Percentiles rank a stretch among this genome's conserved stretches.
Evolutionary conservation across 768 basidiomycete genomes (phyloP).

Genomic region (Rhodosporidiobolus sp.): DNA sequence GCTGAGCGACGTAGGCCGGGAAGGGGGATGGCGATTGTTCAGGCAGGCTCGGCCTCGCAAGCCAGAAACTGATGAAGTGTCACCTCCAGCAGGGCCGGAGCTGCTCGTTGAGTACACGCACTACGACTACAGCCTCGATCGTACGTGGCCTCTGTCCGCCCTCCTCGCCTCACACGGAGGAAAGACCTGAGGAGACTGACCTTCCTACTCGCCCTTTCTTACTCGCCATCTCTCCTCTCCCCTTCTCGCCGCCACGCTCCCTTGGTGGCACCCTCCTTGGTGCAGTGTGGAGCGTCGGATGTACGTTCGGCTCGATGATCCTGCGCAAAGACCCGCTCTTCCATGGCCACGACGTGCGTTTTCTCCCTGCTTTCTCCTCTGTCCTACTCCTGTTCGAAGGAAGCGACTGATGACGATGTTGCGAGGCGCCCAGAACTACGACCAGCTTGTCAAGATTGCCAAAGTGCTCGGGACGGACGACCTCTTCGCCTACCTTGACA

Average conservation of each 20-base stretch:
- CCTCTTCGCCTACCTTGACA: constrained; percentile 45
- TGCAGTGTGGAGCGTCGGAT: constrained; percentile 96
- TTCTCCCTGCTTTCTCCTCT: not conserved
- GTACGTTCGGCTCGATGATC: constrained; percentile 99
- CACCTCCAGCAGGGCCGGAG: constrained; percentile 4
- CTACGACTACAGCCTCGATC: constrained; percentile 39
- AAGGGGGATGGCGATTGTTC: not conserved
- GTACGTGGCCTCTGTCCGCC: not conserved
- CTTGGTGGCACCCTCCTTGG: no score
- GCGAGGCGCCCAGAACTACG: constrained; percentile 7
- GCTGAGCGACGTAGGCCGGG: no score
- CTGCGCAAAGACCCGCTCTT: constrained; percentile 99
- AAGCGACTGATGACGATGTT: no score
- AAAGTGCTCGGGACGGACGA: constrained; percentile 40
- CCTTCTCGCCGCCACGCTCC: no score
- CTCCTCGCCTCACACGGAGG: no score
- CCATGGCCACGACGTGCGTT: constrained; percentile 76
- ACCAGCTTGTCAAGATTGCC: constrained; percentile 43
- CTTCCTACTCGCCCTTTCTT: not conserved
- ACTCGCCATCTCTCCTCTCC: no score
- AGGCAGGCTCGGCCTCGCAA: not conserved
- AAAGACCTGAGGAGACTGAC: not conserved
- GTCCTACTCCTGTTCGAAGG: not conserved
- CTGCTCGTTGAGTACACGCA: constrained; percentile 31
- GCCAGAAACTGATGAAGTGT: not conserved